Base-by-base conservation (phyloP, 1,139 yeast genomes). In the Geotrichum klebahnii region DNA sequence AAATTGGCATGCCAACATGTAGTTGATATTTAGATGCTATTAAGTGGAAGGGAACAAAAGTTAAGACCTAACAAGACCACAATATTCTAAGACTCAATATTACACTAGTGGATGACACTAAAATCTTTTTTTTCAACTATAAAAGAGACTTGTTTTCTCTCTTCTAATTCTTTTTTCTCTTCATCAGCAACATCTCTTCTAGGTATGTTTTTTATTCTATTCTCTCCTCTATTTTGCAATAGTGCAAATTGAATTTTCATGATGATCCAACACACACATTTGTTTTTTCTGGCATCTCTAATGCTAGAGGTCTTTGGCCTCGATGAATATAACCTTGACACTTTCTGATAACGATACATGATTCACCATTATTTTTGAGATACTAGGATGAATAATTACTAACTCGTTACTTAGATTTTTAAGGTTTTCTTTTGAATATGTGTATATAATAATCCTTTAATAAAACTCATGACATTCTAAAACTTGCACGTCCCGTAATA, bases 281-380 rank as follows among this genome's bases (percentile, higher is more conserved):
- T 49, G 46, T 44, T 43, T 49, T 48, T 49, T 49, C 52, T 49
- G 52, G 52, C 52, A 49, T 49, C 52, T 49, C 52, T 49, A 49
- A 49, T 49, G 52, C 52, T 49, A 49, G 52, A 28, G 52, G 43
- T 31, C 45, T 29, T 36, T 33, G 52, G 44, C 37, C 48, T 40
- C 52, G 52, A 49, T 49, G 52, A 49, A 49, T 49, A 34, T 40
- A 49, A 49, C 46, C 44, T 35, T 49, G 52, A 49, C 52, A 44
- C 46, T 28, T 49, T 48, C 51, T 48, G 51, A 48, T 23, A 20
- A 24, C 28, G 9, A 14, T 26, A 12, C 29, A 26, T 8, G 9
- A 10, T 8, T 26, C 29, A 8, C 10, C 9, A 26, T 26, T 26
- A 8, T 26, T 26, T 26, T 8, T 26, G 29, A 26, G 29, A 26